Evolutionary conservation across 495 filamentous ascomycete species (phyloP).

Genomic region (Penicillium psychrofluorescens): DNA sequence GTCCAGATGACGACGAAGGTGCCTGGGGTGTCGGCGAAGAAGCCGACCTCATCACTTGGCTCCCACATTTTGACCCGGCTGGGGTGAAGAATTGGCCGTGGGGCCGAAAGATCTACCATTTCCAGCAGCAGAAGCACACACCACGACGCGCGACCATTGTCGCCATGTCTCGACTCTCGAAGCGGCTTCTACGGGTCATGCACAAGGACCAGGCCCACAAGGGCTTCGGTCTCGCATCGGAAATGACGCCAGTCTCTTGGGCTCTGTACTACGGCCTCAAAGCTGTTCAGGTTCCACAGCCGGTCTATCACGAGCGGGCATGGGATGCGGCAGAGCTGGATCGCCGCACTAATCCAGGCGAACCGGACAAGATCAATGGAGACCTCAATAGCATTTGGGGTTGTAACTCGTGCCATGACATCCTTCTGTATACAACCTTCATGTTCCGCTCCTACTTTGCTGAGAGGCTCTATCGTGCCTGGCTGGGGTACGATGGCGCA

Average conservation of each 20-base stretch:
- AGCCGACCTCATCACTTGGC: conserved; percentile 64
- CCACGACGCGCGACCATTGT: conserved; percentile 58
- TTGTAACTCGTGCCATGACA: conserved; percentile 11
- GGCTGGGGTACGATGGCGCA: conserved; percentile 51
- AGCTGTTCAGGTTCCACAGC: conserved; percentile 33
- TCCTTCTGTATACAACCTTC: conserved; percentile 8
- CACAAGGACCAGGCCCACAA: conserved; percentile 31
- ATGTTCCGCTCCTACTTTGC: conserved; percentile 43
- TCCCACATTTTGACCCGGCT: conserved; percentile 58
- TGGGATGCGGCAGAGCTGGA: conserved; percentile 51
- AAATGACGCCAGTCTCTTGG: conserved; percentile 59
- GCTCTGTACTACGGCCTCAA: conserved; percentile 66
- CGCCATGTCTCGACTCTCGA: conserved; percentile 53
- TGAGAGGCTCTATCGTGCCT: conserved; percentile 52
- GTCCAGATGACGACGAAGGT: conserved; percentile 49
- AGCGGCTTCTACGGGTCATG: conserved; percentile 56
- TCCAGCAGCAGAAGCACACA: conserved; percentile 35
- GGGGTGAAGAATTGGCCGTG: conserved; percentile 51
- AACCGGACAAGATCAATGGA: conserved; percentile 7
- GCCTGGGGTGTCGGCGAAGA: conserved; percentile 65
- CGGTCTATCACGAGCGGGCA: conserved; percentile 55
- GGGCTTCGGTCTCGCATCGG: conserved; percentile 55
- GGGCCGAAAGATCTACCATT: conserved; percentile 46
- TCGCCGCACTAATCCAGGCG: conserved; percentile 54
- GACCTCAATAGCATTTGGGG: conserved; percentile 12